Base-by-base conservation (phyloP, 2,329 filamentous ascomycete species). In the Lecanicillium sp. region DNA sequence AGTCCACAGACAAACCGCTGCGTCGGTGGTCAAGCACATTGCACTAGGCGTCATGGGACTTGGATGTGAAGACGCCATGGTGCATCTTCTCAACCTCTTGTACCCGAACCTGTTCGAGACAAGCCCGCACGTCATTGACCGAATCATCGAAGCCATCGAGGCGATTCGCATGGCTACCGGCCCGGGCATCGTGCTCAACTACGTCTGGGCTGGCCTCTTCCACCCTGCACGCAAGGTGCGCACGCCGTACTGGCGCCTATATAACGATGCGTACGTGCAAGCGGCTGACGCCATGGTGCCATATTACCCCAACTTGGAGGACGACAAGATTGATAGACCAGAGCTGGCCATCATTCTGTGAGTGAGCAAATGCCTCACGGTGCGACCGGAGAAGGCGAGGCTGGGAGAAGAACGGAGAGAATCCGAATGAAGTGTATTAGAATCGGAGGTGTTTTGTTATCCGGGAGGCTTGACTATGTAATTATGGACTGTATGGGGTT, bases 81-180 rank as follows among this genome's bases (percentile, higher is more conserved):
- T 98, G 33, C 92, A 98, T 65, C 73, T 98, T 18, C 84, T 98
- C 49, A 98, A 98, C 64, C 73, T 98, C 4, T 75, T 98, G 6
- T 95, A 90, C 61, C 94, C 92, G 25, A 98, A 98, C 61, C 74
- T 98, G 40, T 98, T 97, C 62, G 92, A 98, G 64, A 98, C 92
- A 5, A 92, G 84, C 51, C 92, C 92, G 1, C 92, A 98, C 73
- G 92, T 98, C 53, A 98, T 98, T 52, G 92, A 98, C 63, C 81
- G 92, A 32, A 94, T 98, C 50, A 84, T 98, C 47, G 94, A 98
- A 62, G 92, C 94, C 36, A 94, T 98, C 49, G 92, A 97, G 61
- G 92, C 89, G 29, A 86, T 98, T 46, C 80, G 92, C 34, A 87
- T 96, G 71, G 88, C 90, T 0, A 84, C 97, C 32, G 92, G 92